phyloP scores from a whole-genome alignment of 306 rosid species.

The Myrica gale region DNA sequence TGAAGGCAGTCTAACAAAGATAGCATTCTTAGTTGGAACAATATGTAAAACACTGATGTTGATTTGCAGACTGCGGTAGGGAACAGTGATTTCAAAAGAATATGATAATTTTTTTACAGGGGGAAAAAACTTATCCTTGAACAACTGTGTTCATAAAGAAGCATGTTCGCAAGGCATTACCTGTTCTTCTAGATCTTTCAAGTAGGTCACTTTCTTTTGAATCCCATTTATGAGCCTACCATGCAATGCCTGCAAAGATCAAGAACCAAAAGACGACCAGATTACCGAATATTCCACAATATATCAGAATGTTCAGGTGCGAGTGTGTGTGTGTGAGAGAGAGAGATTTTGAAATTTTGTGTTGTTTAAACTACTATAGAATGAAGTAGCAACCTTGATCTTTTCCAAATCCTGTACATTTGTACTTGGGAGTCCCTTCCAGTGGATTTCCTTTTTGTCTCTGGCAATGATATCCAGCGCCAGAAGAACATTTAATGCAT shows the following conservation, averaged over 20 bases:
- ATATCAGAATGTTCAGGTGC: background rate
- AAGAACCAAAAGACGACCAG: background rate
- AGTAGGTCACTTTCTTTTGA: conserved; percentile 28
- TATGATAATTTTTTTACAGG: background rate
- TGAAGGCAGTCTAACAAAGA: background rate
- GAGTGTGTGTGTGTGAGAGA: background rate
- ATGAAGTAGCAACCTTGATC: conserved; percentile 21
- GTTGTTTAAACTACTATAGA: background rate
- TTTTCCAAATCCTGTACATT: conserved; percentile 21
- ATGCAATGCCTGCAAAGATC: conserved; percentile 21
- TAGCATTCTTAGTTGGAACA: background rate
- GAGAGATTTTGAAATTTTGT: background rate
- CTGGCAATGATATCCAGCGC: conserved; percentile 38
- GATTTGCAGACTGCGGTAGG: background rate
- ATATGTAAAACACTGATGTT: background rate
- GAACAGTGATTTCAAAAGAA: background rate
- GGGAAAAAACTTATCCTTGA: background rate
- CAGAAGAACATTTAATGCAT: conserved; percentile 39
- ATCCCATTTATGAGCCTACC: conserved; percentile 18
- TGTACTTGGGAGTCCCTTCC: conserved; percentile 37
- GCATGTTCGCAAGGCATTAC: conserved; percentile 15
- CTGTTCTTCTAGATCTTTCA: conserved; percentile 41
- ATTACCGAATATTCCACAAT: background rate
- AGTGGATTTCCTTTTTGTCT: conserved; percentile 37
- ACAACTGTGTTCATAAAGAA: background rate